Percentiles rank a stretch among this genome's conserved stretches.
Conservation (phyloP, 1,284 basidiomycete genomes). For the Entoloma clypeatum region DNA sequence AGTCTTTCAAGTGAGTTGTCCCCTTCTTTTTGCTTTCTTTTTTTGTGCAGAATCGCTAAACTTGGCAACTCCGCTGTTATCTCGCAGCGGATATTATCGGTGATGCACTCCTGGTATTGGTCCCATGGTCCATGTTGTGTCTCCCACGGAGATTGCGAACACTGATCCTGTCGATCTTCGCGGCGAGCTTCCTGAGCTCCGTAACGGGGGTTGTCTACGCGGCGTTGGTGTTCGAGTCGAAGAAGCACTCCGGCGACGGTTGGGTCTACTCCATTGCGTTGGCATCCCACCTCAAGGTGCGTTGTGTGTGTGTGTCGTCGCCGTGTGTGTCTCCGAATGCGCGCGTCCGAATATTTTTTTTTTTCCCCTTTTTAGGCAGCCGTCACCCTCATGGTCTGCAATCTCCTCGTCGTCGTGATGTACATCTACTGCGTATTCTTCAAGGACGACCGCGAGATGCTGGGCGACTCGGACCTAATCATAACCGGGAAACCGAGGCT, state of each 20-base stretch:
- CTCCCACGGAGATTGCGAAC: constrained; percentile 11
- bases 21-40: background rate
- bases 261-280: background rate
- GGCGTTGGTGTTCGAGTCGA: constrained; percentile 6
- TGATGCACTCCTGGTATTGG: constrained; percentile 14
- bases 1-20: constrained; percentile 6
- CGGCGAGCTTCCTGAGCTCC: constrained; percentile 12
- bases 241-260: background rate
- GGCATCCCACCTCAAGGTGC: constrained; percentile 5
- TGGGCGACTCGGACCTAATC: too few species aligned
- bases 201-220: constrained; percentile 12
- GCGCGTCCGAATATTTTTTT: background rate
- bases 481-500: too few species aligned
- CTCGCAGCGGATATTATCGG: constrained; percentile 13
- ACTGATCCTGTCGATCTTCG: constrained; percentile 15
- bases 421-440: constrained; percentile 3
- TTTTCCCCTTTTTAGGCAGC: background rate
- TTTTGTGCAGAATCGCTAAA: background rate
- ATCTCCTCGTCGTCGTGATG: constrained; percentile 3
- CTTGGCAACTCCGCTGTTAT: background rate
- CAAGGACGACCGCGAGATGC: too few species aligned
- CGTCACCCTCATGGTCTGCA: constrained; percentile 3
- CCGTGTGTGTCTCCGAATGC: background rate
- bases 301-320: too few species aligned
- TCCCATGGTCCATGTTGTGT: constrained; percentile 16